Base-by-base conservation (phyloP, 306 rosid genomes). In the Purshia tridentata region DNA sequence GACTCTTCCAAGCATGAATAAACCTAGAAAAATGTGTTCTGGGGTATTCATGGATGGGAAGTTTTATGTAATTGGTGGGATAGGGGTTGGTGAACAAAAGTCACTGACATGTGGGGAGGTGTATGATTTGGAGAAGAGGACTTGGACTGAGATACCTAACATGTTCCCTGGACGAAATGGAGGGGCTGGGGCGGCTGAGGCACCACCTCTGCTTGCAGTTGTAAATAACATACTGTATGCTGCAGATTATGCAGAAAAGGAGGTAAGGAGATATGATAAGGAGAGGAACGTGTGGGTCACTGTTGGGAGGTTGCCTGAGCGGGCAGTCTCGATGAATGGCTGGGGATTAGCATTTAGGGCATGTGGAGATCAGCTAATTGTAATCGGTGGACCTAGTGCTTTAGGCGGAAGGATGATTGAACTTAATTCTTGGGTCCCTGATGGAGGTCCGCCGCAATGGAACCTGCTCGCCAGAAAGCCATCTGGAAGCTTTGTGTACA, bases 151-250 rank as follows among this genome's bases (percentile, higher is more conserved):
- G 78, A 85, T 92, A 67, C 87, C 92, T 0, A 40, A 83, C 69
- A 92, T 92, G 96, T 76, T 80, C 67, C 94, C 87, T 14, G 66
- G 83, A 4, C 77, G 66, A 75, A 78, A 55, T 49, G 81, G 56
- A 55, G 86, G 57, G 54, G 75, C 23, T 69, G 86, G 81, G 77
- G 57, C 3, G 20, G 65, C 79, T 41, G 90, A 77, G 66, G 91
- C 98, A 35, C 98, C 98, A 67, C 98, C 98, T 76, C 80, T 92
- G 74, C 68, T 92, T 62, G 98, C 95, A 23, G 98, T 88, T 68
- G 92, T 90, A n/a, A 85, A 90, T 4, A 77, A 92, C 75, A 69
- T 62, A 0, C 60, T 92, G 81, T 92, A 88, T 83, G 86, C 92
- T 52, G 98, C 95, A 9, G 90, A 92, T 80, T 65, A 81, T 77